Conservation (phyloP, 2,329 filamentous ascomycete species). For the Aspergillus sp. region DNA sequence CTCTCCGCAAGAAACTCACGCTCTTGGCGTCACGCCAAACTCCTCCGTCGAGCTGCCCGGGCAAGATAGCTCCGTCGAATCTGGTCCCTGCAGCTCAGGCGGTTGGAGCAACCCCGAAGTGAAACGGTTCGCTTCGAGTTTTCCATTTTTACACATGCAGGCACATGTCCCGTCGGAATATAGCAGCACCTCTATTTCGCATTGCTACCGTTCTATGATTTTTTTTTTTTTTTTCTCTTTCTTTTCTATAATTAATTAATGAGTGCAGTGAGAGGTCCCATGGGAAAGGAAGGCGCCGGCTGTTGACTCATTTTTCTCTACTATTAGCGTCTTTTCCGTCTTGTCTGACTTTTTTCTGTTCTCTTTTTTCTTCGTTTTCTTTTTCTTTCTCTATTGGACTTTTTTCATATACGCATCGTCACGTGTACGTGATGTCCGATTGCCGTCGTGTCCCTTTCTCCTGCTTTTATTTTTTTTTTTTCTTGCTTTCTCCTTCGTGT, state of each 20-base stretch:
- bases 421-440: not conserved
- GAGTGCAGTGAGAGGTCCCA: not conserved
- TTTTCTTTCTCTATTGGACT: conserved; percentile 11
- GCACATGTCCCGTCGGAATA: conserved; percentile 19
- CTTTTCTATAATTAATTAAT: not conserved
- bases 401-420: conserved; percentile 16
- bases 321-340: not conserved
- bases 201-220: not conserved
- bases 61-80: conserved; percentile 31
- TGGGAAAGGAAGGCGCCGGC: not conserved
- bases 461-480: conserved; percentile 8
- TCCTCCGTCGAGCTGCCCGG: conserved; percentile 29
- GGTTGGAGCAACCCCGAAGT: conserved; percentile 36
- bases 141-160: conserved; percentile 12
- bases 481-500: not conserved
- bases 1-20: conserved; percentile 51
- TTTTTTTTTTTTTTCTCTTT: conserved; percentile 7
- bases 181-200: conserved; percentile 5
- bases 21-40: conserved; percentile 50
- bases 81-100: conserved; percentile 31
- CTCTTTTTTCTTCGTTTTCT: conserved; percentile 11
- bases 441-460: not conserved
- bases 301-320: conserved; percentile 7
- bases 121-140: not conserved
- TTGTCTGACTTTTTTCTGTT: not conserved